Evolutionary conservation across 108 stramenopile genomes (phyloP).

Genomic region (Cylindrotheca fusiformis): DNA sequence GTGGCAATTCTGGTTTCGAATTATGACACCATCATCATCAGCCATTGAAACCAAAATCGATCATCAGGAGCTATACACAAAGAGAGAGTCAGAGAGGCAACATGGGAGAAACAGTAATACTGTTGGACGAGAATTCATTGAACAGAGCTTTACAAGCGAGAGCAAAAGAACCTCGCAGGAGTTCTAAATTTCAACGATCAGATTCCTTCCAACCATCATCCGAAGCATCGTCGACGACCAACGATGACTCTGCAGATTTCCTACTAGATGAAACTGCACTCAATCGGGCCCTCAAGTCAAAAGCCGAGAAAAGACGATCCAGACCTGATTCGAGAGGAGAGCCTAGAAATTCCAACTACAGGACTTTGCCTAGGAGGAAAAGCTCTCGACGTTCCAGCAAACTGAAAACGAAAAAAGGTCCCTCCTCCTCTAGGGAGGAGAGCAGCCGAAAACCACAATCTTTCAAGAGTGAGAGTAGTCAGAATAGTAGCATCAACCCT

Average conservation of each 20-base stretch:
- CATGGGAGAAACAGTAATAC: not conserved
- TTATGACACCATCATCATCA: too few species aligned
- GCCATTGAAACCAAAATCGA: too few species aligned
- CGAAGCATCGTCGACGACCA: too few species aligned
- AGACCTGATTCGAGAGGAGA: too few species aligned
- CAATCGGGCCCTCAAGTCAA: not conserved
- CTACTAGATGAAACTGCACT: not conserved
- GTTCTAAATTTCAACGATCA: not conserved
- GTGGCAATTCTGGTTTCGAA: too few species aligned
- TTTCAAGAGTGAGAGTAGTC: not conserved
- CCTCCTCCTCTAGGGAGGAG: too few species aligned
- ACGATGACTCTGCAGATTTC: too few species aligned
- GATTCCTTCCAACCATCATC: not conserved
- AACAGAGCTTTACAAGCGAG: not conserved
- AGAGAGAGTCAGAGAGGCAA: too few species aligned
- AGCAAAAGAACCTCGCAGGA: not conserved
- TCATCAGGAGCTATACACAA: too few species aligned
- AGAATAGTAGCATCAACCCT: not conserved
- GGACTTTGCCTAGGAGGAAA: not conserved
- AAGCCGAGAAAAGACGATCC: not conserved
- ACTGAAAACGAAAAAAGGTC: too few species aligned
- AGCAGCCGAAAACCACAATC: not conserved
- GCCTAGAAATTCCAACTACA: not conserved
- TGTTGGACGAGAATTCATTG: not conserved
- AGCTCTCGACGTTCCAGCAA: not conserved